Evolutionary conservation across 1,139 yeast genomes (phyloP), one percentile per base, ranked within the genome.

Genomic region (Meyerozyma carpophila): DNA sequence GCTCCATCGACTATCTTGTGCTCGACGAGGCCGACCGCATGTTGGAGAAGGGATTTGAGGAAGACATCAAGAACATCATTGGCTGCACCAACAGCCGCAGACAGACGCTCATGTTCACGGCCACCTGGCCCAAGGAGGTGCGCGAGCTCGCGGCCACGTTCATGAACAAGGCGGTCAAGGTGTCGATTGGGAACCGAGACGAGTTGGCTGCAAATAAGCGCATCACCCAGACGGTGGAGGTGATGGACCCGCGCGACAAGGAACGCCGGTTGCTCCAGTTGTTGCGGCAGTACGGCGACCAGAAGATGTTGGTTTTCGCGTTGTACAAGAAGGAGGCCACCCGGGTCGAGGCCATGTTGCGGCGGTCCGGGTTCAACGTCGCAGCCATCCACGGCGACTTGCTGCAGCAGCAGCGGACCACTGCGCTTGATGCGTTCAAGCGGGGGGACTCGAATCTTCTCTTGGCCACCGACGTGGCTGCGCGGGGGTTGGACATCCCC

Each of bases 401-500:
- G 58, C 79, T 89, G 42, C 99, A 93, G 69, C 84, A 78, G 46
- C 98, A 93, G 68, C 84, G 99, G 68, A 85, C 96, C 3, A 79
- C 73, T 53, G 96, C 99, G 2, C 72, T 93, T 50, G 84, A 82
- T 41, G 82, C 83, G 52, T 93, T 93, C 76, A 94, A 94, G 66
- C 64, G 75, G 28, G 98, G 98, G 37, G 76, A 76, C 43, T 76
- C 85, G 47, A 84, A 79, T 56, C 70, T 93, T 44, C 69, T 93
- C 61, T 75, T 93, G 56, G 99, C 99, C 32, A 93, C 99, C 2
- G 98, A 94, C 71, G 99, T 93, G 44, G 99, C 99, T 39, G 98
- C 98, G 31, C 81, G 99, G 71, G 99, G 99, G 50, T 77, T 93
- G 54, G 99, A 93, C 66, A 93, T 93, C 55, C 98, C 99, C 42